These are phyloP conservation scores for Castanopsis chinensis DNA, from an alignment of 306 rosid genomes.

Conservation along the genomic window DNA sequence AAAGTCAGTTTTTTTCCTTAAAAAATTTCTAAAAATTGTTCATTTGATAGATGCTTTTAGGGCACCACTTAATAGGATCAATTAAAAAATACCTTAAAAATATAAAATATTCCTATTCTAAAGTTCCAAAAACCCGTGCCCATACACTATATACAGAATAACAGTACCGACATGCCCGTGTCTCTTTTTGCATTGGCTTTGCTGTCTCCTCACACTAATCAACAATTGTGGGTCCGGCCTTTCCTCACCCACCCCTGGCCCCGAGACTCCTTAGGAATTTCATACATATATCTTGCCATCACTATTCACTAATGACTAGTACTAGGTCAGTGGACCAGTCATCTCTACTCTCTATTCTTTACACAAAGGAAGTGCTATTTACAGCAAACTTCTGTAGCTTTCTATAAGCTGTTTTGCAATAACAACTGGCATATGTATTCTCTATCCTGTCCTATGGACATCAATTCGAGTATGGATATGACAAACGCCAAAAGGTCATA, in stretches of 20 bases:
- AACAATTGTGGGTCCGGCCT: not conserved
- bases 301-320: no score
- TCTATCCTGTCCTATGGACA: no score
- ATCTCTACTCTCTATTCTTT: not conserved
- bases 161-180: not conserved
- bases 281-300: not conserved
- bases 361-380: no score
- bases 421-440: no score
- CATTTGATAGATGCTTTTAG: accelerated
- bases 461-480: no score
- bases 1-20: no score
- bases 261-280: not conserved
- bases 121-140: slow-evolving; percentile 17
- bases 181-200: not conserved
- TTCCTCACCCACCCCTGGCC: not conserved
- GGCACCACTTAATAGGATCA: accelerated
- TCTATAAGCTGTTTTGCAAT: no score
- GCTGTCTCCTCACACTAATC: not conserved
- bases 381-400: no score
- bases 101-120: not conserved
- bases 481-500: no score
- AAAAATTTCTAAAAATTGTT: accelerated
- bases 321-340: not conserved
- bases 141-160: not conserved
- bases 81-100: not conserved